Evolutionary conservation across 371 early-diverging fungal species (phyloP).

Genomic region (Mortierella polycephala): DNA sequence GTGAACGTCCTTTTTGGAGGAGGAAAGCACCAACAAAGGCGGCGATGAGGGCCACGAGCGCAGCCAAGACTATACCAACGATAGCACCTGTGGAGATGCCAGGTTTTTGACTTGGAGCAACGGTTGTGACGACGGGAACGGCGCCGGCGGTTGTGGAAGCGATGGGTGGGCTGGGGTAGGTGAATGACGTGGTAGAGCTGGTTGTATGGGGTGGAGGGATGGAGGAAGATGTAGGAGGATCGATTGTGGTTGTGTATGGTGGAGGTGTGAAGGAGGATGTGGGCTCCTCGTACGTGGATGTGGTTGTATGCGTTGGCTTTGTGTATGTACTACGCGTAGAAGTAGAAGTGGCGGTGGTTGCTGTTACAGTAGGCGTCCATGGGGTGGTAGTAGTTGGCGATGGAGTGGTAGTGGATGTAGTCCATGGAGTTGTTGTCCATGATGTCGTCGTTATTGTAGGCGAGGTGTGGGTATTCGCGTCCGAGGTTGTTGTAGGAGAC

Average conservation of each 20-base stretch:
- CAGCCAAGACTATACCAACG: constrained; percentile 32
- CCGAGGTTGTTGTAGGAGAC: background rate
- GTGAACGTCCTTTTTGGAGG: constrained; percentile 17
- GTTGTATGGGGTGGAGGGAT: background rate
- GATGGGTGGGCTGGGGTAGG: background rate
- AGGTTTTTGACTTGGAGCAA: background rate
- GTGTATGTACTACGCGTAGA: too few species aligned
- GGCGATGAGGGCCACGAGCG: constrained; percentile 15
- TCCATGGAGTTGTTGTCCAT: too few species aligned
- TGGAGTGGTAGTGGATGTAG: too few species aligned
- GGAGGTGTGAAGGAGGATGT: background rate
- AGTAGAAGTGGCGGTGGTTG: too few species aligned
- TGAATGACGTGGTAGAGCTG: background rate
- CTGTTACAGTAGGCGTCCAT: too few species aligned
- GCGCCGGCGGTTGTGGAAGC: constrained; percentile 7
- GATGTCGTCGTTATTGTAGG: too few species aligned
- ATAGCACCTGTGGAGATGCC: constrained; percentile 30
- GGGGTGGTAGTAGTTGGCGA: too few species aligned
- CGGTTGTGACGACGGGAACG: constrained; percentile 1
- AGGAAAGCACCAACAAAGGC: constrained; percentile 18
- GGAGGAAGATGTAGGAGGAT: background rate
- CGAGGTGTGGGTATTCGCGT: too few species aligned
- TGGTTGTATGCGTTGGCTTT: too few species aligned
- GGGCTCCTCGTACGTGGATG: too few species aligned
- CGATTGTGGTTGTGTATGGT: background rate